Percentiles rank a stretch among this genome's conserved stretches.
These are phyloP conservation scores for Mortierella sp. DNA, from an alignment of 371 early-diverging fungal genomes.

Conservation along the genomic window DNA sequence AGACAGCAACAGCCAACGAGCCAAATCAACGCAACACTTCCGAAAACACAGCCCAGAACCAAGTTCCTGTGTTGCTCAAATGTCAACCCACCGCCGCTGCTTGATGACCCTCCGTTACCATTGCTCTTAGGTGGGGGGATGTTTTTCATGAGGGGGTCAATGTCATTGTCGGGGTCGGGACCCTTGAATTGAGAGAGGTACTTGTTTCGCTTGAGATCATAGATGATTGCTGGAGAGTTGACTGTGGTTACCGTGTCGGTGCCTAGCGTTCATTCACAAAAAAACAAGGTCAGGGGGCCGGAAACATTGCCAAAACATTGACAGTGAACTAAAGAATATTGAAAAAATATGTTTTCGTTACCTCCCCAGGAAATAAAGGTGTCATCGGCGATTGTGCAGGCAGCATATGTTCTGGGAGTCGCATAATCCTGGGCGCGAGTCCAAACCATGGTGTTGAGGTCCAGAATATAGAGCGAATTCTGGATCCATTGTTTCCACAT, in stretches of 20 bases:
- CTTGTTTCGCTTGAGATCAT: conserved; percentile 20
- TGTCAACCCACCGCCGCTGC: background rate
- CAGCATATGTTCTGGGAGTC: background rate
- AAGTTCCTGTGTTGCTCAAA: background rate
- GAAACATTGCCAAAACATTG: background rate
- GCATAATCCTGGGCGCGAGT: background rate
- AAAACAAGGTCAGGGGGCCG: background rate
- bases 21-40: background rate
- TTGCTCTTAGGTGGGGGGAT: background rate
- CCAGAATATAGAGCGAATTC: background rate
- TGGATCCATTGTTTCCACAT: background rate
- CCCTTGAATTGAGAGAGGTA: conserved; percentile 15
- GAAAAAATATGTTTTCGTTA: background rate
- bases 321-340: too few species aligned
- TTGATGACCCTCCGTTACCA: background rate
- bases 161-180: conserved; percentile 11
- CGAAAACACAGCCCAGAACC: background rate
- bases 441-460: conserved; percentile 13
- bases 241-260: background rate
- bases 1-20: background rate
- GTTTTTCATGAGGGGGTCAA: conserved; percentile 3
- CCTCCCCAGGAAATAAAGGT: conserved; percentile 20
- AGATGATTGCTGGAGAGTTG: background rate
- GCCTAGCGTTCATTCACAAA: background rate
- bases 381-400: conserved; percentile 8